Evolutionary conservation across 441 rosid genomes (phyloP), one percentile per base, ranked within the genome.

Genomic region (Adansonia grandidieri): DNA sequence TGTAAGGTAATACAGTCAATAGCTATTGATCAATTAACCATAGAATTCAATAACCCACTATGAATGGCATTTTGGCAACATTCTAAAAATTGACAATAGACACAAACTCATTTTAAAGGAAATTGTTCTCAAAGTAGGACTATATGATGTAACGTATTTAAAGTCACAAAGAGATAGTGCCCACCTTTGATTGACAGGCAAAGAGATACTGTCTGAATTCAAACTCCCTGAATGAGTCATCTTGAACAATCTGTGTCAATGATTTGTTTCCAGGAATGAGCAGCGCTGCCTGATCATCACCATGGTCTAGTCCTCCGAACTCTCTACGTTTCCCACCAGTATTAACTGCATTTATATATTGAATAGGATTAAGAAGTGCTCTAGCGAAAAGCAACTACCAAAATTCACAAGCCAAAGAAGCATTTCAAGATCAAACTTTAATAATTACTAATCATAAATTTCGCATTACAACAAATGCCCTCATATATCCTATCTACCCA

Each of bases 141-240:
- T 37, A 19, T 75, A 24, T 60, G 13, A 54, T 28, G 58, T 22
- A 62, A 75, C 24, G 57, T 13, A 64, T 72, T 13, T 44, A 64
- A 67, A 22, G 47, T 57, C 73, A 72, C 71, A 77, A 50, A 50
- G 73, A 78, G 63, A 62, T 77, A 79, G 51, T 84, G 76, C 85
- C 64, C 67, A 97, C 99, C 97, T 92, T 88, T 81, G 98, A 91
- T 80, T 97, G 98, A 82, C 93, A 93, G 76, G 98, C 93, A 84
- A 97, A 97, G 66, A 95, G 93, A 87, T 95, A 97, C 83, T 95
- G 98, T 79, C 97, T 91, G 80, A 95, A 97, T 65, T 97, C 99
- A 75, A 93, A 97, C 85, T 93, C 98, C 80, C 96, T 91, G 79
- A 93, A 97, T 58, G 96, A 91, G 84, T 93, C 98, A 87, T 97